Evolutionary conservation across 345 rosid genomes (phyloP).

Genomic region (Eucalyptus rudis): DNA sequence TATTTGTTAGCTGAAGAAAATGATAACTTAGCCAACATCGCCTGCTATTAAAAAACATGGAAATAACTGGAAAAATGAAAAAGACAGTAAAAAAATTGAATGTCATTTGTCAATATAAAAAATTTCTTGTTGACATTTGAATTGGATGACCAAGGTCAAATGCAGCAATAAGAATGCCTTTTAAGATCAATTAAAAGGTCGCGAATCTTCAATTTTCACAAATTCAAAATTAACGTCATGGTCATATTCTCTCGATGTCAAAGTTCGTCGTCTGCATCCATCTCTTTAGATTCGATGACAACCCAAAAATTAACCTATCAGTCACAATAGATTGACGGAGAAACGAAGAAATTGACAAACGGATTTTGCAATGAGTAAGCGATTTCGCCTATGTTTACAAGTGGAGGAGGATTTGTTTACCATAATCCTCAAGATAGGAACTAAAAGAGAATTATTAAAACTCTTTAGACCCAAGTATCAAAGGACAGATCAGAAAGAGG

Average conservation of each 20-base stretch:
- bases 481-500: background rate
- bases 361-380: background rate
- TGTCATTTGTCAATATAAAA: background rate
- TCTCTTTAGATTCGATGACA: background rate
- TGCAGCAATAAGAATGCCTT: background rate
- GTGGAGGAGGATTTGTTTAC: background rate
- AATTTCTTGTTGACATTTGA: background rate
- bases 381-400: background rate
- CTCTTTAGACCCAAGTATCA: background rate
- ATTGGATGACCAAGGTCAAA: background rate
- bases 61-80: background rate
- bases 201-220: background rate
- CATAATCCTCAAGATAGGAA: background rate
- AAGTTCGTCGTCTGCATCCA: background rate
- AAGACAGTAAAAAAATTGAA: background rate
- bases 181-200: background rate
- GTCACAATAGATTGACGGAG: background rate
- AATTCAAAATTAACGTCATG: background rate
- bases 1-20: background rate
- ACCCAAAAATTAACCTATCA: background rate
- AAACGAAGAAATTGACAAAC: background rate
- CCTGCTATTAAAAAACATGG: background rate
- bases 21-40: background rate
- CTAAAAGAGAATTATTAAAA: background rate
- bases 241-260: background rate